Evolutionary conservation across 495 filamentous ascomycete species (phyloP).

Genomic region (Aspergillus cristatus): DNA sequence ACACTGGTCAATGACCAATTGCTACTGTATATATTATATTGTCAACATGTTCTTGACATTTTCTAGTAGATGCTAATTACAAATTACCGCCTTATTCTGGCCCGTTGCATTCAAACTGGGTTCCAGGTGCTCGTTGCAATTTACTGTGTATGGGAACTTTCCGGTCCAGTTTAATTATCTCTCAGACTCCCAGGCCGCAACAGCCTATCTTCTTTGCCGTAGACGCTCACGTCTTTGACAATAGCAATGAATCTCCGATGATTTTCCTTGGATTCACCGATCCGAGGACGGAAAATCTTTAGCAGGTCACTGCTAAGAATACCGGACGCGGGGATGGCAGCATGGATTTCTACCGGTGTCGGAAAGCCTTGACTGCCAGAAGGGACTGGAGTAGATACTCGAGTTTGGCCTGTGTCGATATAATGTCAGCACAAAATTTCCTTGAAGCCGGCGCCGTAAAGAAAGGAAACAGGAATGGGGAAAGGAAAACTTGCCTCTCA

Average conservation of each 20-base stretch:
- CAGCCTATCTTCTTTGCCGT: conserved; percentile 36
- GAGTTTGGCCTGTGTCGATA: conserved; percentile 14
- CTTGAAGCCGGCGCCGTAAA: background rate
- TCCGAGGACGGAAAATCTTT: conserved; percentile 49
- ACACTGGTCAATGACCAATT: too few relatives aligned
- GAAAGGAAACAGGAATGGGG: background rate
- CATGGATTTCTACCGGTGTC: conserved; percentile 61
- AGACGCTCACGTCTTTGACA: conserved; percentile 39
- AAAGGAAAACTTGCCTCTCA: conserved; percentile 19
- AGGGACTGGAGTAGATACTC: conserved; percentile 25
- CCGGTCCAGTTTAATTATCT: conserved; percentile 10
- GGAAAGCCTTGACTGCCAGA: conserved; percentile 34
- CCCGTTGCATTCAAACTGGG: too few relatives aligned
- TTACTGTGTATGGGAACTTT: too few relatives aligned
- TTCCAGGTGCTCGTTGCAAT: too few relatives aligned
- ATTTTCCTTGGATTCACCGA: conserved; percentile 41
- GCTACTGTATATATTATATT: too few relatives aligned
- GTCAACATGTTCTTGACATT: too few relatives aligned
- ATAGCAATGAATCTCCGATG: conserved; percentile 36
- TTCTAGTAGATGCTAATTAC: too few relatives aligned
- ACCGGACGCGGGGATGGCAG: conserved; percentile 56
- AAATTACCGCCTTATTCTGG: too few relatives aligned
- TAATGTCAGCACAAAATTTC: background rate
- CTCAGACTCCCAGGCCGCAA: conserved; percentile 32
- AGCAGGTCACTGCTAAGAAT: conserved; percentile 56